Evolutionary conservation across 23 red algal genomes (phyloP).

Genomic region (Gracilaria caudata): DNA sequence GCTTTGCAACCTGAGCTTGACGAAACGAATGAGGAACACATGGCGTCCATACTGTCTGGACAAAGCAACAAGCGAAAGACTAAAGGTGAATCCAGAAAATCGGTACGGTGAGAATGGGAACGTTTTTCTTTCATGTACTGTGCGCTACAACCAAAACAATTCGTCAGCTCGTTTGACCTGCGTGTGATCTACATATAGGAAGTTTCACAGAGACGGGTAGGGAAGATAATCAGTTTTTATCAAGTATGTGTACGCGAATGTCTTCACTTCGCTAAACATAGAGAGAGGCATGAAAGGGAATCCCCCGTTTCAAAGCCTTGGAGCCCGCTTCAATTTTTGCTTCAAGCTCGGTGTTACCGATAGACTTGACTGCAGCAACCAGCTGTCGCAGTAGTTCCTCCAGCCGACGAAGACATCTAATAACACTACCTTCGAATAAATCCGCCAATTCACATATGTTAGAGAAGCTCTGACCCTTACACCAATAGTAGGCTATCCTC

Average conservation of each 20-base stretch:
- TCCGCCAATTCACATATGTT: slow-evolving; percentile 60
- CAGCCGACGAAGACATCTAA: slow-evolving; percentile 91
- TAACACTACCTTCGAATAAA: slow-evolving; percentile 97
- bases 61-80: neutral
- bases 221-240: neutral
- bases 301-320: slow-evolving; percentile 82
- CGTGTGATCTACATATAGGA: too few species aligned
- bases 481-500: slow-evolving; percentile 88
- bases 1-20: slow-evolving; percentile 12
- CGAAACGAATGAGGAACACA: neutral
- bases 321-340: slow-evolving; percentile 77
- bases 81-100: neutral
- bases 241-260: neutral
- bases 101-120: neutral
- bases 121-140: neutral
- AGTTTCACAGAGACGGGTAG: neutral
- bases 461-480: slow-evolving; percentile 81
- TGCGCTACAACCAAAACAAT: too few species aligned
- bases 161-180: too few species aligned
- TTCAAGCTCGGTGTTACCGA: slow-evolving; percentile 91
- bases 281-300: slow-evolving; percentile 92
- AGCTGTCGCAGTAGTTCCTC: slow-evolving; percentile 98
- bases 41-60: slow-evolving; percentile 12
- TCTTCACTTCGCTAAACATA: slow-evolving; percentile 68
- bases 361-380: slow-evolving; percentile 83